Evolutionary conservation across 2,329 filamentous ascomycete species (phyloP).

Genomic region (Stemphylium vesicarium): DNA sequence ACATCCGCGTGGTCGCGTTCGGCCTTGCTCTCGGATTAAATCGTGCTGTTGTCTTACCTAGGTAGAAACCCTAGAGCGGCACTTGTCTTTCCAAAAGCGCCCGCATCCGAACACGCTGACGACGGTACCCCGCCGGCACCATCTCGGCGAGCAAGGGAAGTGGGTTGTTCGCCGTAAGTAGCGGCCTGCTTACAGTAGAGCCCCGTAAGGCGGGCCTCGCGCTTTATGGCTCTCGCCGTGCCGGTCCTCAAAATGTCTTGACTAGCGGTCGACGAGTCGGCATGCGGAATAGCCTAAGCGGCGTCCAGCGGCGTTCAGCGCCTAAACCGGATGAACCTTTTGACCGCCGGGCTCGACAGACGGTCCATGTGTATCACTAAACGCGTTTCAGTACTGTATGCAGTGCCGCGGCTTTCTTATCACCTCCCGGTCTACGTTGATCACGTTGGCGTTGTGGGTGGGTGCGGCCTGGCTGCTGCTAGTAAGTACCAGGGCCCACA

Average conservation of each 20-base stretch:
- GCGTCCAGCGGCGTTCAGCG: neutral
- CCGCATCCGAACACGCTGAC: no score
- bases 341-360: neutral
- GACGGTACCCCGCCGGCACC: neutral
- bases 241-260: neutral
- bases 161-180: neutral
- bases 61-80: no score
- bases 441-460: constrained; percentile 1
- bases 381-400: neutral
- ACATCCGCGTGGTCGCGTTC: no score
- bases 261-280: constrained; percentile 9
- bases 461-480: neutral
- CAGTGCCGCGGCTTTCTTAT: neutral
- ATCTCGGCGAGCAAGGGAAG: neutral
- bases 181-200: no score
- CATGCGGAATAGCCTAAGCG: neutral
- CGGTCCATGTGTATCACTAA: neutral
- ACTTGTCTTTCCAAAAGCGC: no score
- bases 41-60: no score
- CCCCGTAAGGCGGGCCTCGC: neutral
- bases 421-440: neutral
- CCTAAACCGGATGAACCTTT: constrained; percentile 1
- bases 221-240: neutral
- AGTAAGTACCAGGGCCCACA: neutral
- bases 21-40: no score